phyloP scores from a whole-genome alignment of 768 basidiomycete genomes.

The Suillus alpinus region DNA sequence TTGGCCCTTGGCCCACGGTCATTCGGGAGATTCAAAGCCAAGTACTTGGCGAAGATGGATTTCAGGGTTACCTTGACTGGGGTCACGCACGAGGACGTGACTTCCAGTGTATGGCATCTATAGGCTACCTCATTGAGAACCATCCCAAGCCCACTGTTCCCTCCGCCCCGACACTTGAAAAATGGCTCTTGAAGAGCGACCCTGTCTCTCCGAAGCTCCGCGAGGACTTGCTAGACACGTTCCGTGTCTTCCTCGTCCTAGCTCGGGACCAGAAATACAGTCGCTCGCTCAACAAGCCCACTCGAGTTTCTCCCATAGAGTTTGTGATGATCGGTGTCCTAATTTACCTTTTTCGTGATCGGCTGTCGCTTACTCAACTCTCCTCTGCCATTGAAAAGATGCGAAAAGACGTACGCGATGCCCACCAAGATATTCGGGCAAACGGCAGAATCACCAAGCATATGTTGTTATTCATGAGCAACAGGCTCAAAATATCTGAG shows the following conservation, averaged over 20 bases:
- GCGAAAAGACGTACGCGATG: conserved; percentile 36
- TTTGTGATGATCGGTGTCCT: conserved; percentile 44
- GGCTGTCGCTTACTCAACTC: conserved; percentile 38
- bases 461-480: conserved; percentile 30
- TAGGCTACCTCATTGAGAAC: conserved; percentile 30
- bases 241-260: conserved; percentile 33
- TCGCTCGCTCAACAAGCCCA: conserved; percentile 30
- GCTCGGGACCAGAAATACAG: conserved; percentile 32
- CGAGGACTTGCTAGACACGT: conserved; percentile 29
- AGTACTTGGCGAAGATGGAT: conserved; percentile 35
- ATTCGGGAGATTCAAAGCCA: conserved; percentile 40
- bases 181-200: conserved; percentile 32
- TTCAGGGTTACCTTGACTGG: conserved; percentile 40
- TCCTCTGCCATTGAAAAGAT: conserved; percentile 40
- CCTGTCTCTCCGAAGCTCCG: conserved; percentile 26
- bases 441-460: conserved; percentile 36
- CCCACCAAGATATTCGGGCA: conserved; percentile 39
- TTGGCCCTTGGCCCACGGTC: conserved; percentile 41
- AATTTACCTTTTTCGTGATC: conserved; percentile 34
- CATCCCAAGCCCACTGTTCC: conserved; percentile 27
- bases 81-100: conserved; percentile 43
- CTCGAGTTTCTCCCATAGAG: conserved; percentile 41
- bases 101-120: conserved; percentile 43
- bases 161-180: conserved; percentile 30
- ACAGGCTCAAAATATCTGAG: conserved; percentile 31